phyloP scores from a whole-genome alignment of 495 filamentous ascomycete genomes.

The Penicillium canariense region DNA sequence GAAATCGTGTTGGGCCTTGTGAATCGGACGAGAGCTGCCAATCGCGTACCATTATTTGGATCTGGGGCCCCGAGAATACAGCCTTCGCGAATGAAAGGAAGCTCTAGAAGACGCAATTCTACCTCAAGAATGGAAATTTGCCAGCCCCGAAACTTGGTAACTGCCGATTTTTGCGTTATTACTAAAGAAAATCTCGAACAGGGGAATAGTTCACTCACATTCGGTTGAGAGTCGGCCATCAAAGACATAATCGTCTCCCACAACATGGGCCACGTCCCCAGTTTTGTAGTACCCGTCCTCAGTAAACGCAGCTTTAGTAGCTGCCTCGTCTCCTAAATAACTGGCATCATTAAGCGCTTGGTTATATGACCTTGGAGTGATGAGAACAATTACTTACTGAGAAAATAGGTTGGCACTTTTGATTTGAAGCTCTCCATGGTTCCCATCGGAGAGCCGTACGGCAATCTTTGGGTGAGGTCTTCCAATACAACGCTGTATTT shows the following conservation, averaged over 20 bases:
- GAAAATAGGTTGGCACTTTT: too few relatives aligned
- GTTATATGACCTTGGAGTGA: background rate
- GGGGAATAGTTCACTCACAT: background rate
- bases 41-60: too few relatives aligned
- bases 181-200: too few relatives aligned
- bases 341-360: background rate
- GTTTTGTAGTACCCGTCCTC: background rate
- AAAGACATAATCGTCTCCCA: background rate
- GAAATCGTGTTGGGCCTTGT: too few relatives aligned
- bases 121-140: too few relatives aligned
- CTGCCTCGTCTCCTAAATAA: background rate
- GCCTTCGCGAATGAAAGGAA: too few relatives aligned
- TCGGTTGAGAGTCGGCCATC: background rate
- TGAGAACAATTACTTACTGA: too few relatives aligned
- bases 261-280: background rate
- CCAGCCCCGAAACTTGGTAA: too few relatives aligned
- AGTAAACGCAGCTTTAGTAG: background rate
- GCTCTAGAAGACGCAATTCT: too few relatives aligned
- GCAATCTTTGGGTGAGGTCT: background rate
- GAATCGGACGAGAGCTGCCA: too few relatives aligned
- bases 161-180: too few relatives aligned
- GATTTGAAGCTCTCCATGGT: background rate
- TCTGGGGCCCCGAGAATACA: too few relatives aligned
- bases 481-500: background rate
- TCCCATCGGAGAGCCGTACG: background rate